phyloP scores from a whole-genome alignment of 1,284 basidiomycete species.

The Melampsora abietis-canadensis region DNA sequence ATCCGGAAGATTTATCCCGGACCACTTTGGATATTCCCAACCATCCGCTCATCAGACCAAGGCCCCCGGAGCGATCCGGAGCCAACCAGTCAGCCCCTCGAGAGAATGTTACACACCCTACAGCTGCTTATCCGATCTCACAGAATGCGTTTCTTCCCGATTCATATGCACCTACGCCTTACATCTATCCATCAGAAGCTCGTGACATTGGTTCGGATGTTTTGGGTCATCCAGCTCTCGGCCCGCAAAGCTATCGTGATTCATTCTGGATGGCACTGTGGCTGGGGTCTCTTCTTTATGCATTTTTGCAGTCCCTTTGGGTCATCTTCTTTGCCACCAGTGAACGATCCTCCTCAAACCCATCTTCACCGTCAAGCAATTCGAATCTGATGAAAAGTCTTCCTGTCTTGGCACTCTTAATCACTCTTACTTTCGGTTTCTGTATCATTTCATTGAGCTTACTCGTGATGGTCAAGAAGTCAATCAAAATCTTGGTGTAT shows the following conservation, averaged over 20 bases:
- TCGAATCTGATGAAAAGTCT: conserved; percentile 15
- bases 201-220: conserved; percentile 38
- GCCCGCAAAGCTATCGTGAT: conserved; percentile 35
- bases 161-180: conserved; percentile 6
- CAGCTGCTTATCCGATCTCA: conserved; percentile 8
- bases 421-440: conserved; percentile 26
- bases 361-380: not conserved
- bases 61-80: conserved; percentile 9
- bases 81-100: not conserved
- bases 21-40: conserved; percentile 7
- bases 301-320: conserved; percentile 26
- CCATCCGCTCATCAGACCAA: not conserved
- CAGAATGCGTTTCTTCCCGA: not conserved
- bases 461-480: conserved; percentile 25
- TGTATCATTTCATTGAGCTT: conserved; percentile 21
- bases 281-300: conserved; percentile 30
- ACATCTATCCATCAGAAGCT: conserved; percentile 40
- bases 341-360: not conserved
- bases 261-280: conserved; percentile 38
- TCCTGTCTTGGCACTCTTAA: conserved; percentile 21
- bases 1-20: not conserved
- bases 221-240: conserved; percentile 18
- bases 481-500: conserved; percentile 34
- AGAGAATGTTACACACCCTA: not conserved
- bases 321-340: not conserved